Conservation (phyloP, 139 green algal genomes). For the Coelastrella sp. region DNA sequence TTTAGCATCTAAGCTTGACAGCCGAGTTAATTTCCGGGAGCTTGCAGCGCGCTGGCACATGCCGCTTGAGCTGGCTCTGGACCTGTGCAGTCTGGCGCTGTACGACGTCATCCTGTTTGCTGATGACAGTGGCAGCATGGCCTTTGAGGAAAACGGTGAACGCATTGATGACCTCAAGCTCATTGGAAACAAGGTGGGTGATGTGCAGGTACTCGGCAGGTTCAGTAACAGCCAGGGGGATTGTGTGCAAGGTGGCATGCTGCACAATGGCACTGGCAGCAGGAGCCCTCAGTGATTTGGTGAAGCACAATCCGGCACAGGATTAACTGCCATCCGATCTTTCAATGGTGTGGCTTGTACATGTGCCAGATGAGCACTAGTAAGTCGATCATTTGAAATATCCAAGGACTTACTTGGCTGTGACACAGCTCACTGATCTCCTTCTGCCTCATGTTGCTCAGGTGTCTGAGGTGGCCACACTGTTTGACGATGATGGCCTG, state of each 20-base stretch:
- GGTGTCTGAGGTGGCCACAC: slow-evolving; percentile 43
- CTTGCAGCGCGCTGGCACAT: slow-evolving; percentile 43
- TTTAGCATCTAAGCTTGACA: slow-evolving; percentile 24
- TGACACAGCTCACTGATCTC: neutral
- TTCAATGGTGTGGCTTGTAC: no score
- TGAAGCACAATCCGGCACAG: no score
- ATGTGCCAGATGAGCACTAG: no score
- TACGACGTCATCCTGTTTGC: slow-evolving; percentile 43
- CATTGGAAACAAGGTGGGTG: slow-evolving; percentile 27
- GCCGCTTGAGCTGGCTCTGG: slow-evolving; percentile 34
- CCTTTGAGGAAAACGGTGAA: slow-evolving; percentile 48
- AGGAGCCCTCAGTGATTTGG: no score
- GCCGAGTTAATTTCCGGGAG: slow-evolving; percentile 40
- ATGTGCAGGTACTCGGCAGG: no score
- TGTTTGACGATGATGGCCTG: slow-evolving; percentile 53
- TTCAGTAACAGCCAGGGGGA: no score
- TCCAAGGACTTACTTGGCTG: no score
- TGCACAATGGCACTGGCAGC: no score
- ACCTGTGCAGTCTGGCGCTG: slow-evolving; percentile 31
- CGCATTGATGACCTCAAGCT: slow-evolving; percentile 52
- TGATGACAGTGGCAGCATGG: slow-evolving; percentile 45
- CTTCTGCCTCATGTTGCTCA: neutral
- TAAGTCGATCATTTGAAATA: no score
- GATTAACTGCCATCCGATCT: no score
- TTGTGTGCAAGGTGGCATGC: no score